Conservation (phyloP, 2,329 filamentous ascomycete genomes). For the Cryphonectria parasitica region DNA sequence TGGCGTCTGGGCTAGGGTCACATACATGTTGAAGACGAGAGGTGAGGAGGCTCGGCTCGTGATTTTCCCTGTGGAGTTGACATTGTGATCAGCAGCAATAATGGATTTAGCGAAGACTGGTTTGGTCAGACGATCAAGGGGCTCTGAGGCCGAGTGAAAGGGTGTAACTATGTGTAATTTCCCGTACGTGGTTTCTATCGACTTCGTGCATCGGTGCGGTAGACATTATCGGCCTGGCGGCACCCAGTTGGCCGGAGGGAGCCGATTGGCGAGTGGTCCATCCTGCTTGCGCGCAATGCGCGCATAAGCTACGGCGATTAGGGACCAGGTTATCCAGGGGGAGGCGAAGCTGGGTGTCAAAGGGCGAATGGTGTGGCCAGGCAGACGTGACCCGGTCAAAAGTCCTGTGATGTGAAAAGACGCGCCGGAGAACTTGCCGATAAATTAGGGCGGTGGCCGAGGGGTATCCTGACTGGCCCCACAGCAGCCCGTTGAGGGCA, state of each 20-base stretch:
- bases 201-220: slow-evolving; percentile 16
- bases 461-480: slow-evolving; percentile 18
- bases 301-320: neutral
- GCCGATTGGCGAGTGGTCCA: neutral
- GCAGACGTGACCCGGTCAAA: neutral
- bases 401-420: neutral
- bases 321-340: neutral
- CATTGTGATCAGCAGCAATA: neutral
- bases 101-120: neutral
- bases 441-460: slow-evolving; percentile 12
- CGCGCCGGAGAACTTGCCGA: neutral
- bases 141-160: neutral
- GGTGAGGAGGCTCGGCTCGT: neutral
- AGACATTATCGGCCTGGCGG: slow-evolving; percentile 1
- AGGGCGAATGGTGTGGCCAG: neutral
- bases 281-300: neutral
- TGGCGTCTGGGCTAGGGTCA: neutral
- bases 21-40: neutral
- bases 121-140: neutral
- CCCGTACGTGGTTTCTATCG: slow-evolving; percentile 8
- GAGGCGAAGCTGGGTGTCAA: neutral
- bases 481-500: neutral
- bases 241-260: neutral
- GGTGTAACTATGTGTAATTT: slow-evolving; percentile 1
- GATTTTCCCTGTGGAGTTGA: neutral